These are phyloP conservation scores for Entonaema liquescens DNA, from an alignment of 495 filamentous ascomycete species.

Conservation along the genomic window DNA sequence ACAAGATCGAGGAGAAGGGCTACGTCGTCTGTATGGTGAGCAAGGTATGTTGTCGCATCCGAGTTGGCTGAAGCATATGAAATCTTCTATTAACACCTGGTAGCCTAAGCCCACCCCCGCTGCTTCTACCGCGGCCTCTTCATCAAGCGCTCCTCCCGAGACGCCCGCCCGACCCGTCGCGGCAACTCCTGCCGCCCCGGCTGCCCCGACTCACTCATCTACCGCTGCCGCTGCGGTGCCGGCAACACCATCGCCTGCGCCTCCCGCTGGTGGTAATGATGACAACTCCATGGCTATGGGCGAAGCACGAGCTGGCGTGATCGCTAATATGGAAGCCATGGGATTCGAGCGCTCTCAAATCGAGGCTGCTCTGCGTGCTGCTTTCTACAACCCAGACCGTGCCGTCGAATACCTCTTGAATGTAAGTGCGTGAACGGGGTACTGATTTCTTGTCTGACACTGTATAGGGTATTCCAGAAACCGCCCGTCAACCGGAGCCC, in stretches of 20 bases:
- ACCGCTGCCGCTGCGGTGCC: conserved; percentile 70
- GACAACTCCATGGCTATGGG: conserved; percentile 88
- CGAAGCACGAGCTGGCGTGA: conserved; percentile 79
- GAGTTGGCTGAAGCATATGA: conserved; percentile 2
- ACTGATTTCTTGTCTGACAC: neutral
- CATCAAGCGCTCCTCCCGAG: conserved; percentile 64
- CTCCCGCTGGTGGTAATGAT: conserved; percentile 48
- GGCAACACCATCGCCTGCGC: conserved; percentile 67
- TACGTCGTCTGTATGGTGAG: conserved; percentile 97
- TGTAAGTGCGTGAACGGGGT: conserved; percentile 62
- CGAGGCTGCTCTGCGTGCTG: conserved; percentile 92
- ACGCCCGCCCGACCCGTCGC: conserved; percentile 76
- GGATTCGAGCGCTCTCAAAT: conserved; percentile 88
- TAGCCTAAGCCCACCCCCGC: conserved; percentile 72
- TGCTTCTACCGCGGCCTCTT: conserved; percentile 61
- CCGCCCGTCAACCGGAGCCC: conserved; percentile 64
- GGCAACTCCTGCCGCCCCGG: conserved; percentile 65
- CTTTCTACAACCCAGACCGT: conserved; percentile 95
- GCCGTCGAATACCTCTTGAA: conserved; percentile 94
- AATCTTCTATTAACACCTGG: conserved; percentile 38
- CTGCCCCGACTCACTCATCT: conserved; percentile 62
- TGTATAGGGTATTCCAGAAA: conserved; percentile 90
- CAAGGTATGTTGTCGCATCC: conserved; percentile 69
- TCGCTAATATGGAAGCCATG: conserved; percentile 97
- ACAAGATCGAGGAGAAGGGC: conserved; percentile 99